Evolutionary conservation across 345 rosid genomes (phyloP).

Genomic region (Gynandropsis gynandra): DNA sequence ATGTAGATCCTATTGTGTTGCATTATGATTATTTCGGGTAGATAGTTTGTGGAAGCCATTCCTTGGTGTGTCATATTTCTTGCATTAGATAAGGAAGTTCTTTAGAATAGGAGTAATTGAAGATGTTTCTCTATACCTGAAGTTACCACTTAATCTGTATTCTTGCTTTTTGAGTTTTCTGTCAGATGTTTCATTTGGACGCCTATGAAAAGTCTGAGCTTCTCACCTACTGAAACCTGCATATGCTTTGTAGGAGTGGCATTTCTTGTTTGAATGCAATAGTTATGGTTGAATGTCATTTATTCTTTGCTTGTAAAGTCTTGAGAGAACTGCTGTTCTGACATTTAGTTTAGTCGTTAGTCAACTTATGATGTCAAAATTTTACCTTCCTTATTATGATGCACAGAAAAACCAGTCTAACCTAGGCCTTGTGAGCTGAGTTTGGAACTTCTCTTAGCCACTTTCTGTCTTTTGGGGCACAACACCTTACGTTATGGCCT

Average conservation of each 20-base stretch:
- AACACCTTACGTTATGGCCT: constrained; percentile 2
- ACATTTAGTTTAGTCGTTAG: constrained; percentile 5
- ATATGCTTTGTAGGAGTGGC: neutral
- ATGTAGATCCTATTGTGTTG: neutral
- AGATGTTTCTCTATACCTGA: neutral
- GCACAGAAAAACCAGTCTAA: neutral
- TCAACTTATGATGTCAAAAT: neutral
- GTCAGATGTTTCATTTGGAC: too few species aligned
- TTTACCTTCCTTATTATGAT: neutral
- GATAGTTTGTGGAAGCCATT: neutral
- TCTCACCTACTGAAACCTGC: constrained; percentile 1
- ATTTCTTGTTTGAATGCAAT: constrained; percentile 4
- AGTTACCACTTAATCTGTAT: constrained; percentile 5
- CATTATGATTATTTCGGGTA: neutral
- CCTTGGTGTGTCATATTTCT: constrained; percentile 3
- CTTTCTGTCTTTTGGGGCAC: neutral
- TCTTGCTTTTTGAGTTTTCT: neutral
- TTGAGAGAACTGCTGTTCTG: neutral
- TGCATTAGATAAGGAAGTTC: neutral
- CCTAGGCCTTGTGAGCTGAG: neutral
- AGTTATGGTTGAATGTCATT: neutral
- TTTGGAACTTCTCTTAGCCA: constrained; percentile 8
- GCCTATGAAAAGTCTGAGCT: neutral
- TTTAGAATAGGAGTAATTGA: neutral
- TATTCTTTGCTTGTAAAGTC: neutral